Percentiles rank a stretch among this genome's conserved stretches.
Conservation (phyloP, 257 asterid species). For the Lycium ferocissimum region DNA sequence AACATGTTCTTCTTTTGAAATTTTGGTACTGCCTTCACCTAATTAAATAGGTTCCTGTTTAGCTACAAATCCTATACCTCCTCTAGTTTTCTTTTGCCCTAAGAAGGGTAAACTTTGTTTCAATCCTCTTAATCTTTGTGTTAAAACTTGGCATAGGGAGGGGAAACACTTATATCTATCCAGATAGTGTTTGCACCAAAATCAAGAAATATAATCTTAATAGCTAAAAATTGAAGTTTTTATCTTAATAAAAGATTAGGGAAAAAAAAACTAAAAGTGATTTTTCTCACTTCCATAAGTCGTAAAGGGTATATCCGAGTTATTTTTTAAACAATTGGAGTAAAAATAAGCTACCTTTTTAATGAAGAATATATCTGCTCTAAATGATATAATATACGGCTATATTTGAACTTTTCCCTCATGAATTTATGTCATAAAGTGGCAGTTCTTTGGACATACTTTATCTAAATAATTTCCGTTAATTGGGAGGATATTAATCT, state of each 20-base stretch:
- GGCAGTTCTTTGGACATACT: not conserved
- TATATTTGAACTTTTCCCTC: not conserved
- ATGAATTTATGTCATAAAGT: not conserved
- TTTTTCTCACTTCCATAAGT: too few relatives aligned
- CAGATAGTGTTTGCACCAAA: too few relatives aligned
- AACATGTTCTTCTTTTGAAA: not conserved
- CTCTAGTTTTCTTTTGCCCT: not conserved
- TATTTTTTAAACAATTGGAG: not conserved
- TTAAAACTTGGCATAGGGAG: not conserved
- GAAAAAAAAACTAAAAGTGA: too few relatives aligned
- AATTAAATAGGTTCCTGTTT: not conserved
- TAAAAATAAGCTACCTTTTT: not conserved
- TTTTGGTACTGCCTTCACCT: not conserved
- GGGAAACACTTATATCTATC: too few relatives aligned
- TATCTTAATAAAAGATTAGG: too few relatives aligned
- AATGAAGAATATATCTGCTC: not conserved
- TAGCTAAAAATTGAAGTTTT: too few relatives aligned
- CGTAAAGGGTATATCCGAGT: not conserved
- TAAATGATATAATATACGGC: not conserved
- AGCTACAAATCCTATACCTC: not conserved
- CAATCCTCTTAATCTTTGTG: not conserved
- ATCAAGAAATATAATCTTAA: too few relatives aligned
- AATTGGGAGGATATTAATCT: not conserved
- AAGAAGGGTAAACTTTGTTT: not conserved
- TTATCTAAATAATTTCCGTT: constrained; percentile 1